These are phyloP conservation scores for Phoma herbarum DNA, from an alignment of 2,329 filamentous ascomycete genomes.

Conservation along the genomic window DNA sequence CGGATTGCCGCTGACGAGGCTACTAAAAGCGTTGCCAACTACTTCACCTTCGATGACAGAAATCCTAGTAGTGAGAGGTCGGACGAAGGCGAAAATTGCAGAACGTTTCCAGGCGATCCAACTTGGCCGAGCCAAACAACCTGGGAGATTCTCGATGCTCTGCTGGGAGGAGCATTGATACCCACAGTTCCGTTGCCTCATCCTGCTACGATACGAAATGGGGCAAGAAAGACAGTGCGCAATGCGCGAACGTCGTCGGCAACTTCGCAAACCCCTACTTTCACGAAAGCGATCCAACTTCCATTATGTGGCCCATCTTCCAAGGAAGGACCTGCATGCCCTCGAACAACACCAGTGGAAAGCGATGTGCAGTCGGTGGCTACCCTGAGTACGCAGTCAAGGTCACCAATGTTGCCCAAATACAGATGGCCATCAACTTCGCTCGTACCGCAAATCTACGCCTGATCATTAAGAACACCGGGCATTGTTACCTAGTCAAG, in stretches of 20 bases:
- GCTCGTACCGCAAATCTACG: constrained; percentile 22
- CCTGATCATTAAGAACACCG: constrained; percentile 24
- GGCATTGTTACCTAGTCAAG: constrained; percentile 26
- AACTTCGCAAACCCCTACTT: constrained; percentile 24
- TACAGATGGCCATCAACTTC: constrained; percentile 24
- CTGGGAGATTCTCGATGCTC: not conserved
- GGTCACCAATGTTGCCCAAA: constrained; percentile 20
- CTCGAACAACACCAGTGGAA: constrained; percentile 4
- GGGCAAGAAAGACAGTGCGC: not conserved
- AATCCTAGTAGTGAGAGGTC: not conserved
- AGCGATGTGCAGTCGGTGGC: constrained; percentile 12
- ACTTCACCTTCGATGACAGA: not conserved
- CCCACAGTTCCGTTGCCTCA: not conserved
- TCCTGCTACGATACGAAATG: not conserved
- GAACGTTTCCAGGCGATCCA: not conserved
- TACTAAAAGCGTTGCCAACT: not conserved
- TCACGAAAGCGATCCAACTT: constrained; percentile 25
- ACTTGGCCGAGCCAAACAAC: not conserved
- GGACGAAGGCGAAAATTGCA: not conserved
- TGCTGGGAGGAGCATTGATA: not conserved
- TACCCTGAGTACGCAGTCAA: constrained; percentile 24
- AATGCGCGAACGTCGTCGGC: constrained; percentile 8
- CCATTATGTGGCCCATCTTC: constrained; percentile 30
- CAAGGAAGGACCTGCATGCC: constrained; percentile 30
- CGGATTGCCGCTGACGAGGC: not conserved